phyloP scores from a whole-genome alignment of 202 grass and related monocot genomes.

The Panicum virgatum region DNA sequence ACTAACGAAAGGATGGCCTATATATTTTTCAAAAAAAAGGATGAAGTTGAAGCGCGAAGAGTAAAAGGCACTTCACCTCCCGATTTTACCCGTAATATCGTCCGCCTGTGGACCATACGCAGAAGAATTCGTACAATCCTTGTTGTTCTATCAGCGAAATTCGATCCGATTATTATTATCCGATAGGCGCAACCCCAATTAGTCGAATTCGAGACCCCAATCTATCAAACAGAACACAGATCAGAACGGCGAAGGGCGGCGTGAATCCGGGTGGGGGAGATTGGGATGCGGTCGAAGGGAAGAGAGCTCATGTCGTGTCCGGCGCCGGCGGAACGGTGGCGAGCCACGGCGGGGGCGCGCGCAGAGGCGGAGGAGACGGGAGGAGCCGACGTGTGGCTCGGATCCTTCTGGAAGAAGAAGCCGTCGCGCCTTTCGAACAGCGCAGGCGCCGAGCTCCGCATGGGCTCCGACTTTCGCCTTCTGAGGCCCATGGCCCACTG shows the following conservation, averaged over 20 bases:
- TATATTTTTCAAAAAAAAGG: too few species aligned
- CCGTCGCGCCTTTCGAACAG: background rate
- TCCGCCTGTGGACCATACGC: background rate
- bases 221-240: background rate
- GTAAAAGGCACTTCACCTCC: background rate
- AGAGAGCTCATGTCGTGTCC: conserved; percentile 13
- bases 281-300: background rate
- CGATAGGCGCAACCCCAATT: background rate
- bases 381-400: background rate
- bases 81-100: background rate
- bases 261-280: background rate
- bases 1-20: background rate
- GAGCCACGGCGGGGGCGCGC: background rate
- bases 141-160: background rate
- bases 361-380: background rate
- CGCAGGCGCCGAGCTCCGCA: background rate
- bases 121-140: background rate
- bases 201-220: background rate
- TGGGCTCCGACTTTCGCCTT: background rate
- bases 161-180: background rate
- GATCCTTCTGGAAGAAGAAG: conserved; percentile 16
- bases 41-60: background rate
- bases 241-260: background rate
- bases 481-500: too few species aligned
- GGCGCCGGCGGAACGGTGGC: background rate